A percentile compares a stretch with the other conserved stretches of the same genome.
Evolutionary conservation across 257 asterid genomes (phyloP).

Genomic region (Lycium ferocissimum): DNA sequence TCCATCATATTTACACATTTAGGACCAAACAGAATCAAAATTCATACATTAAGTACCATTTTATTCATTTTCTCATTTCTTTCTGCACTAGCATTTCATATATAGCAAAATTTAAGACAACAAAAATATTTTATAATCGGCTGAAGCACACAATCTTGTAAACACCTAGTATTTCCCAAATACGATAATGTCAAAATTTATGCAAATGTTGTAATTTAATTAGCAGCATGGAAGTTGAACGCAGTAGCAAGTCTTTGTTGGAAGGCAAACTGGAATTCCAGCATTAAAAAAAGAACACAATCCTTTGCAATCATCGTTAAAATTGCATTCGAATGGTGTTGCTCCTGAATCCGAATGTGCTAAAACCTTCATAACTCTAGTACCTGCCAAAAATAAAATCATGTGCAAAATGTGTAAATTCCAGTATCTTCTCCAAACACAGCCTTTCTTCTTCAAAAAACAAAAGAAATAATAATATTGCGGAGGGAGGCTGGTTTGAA

Average conservation of each 20-base stretch:
- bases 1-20: too few relatives aligned
- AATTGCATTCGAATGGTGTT: background rate
- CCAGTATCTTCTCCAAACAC: background rate
- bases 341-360: background rate
- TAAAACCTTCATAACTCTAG: background rate
- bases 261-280: conserved; percentile 16
- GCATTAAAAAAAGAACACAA: background rate
- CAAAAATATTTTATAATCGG: background rate
- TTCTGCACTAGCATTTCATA: background rate
- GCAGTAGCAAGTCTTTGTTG: background rate
- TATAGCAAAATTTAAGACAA: background rate
- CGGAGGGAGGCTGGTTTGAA: too few relatives aligned
- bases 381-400: background rate
- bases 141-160: background rate
- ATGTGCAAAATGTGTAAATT: background rate
- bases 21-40: too few relatives aligned
- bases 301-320: background rate
- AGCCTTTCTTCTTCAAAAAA: too few relatives aligned
- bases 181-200: too few relatives aligned
- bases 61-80: background rate
- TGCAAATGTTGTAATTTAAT: background rate
- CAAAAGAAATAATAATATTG: too few relatives aligned
- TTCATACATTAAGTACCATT: too few relatives aligned
- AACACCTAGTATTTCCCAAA: too few relatives aligned
- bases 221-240: background rate